Evolutionary conservation across 2,329 filamentous ascomycete species (phyloP).

Genomic region (Delphinella strobiligena): DNA sequence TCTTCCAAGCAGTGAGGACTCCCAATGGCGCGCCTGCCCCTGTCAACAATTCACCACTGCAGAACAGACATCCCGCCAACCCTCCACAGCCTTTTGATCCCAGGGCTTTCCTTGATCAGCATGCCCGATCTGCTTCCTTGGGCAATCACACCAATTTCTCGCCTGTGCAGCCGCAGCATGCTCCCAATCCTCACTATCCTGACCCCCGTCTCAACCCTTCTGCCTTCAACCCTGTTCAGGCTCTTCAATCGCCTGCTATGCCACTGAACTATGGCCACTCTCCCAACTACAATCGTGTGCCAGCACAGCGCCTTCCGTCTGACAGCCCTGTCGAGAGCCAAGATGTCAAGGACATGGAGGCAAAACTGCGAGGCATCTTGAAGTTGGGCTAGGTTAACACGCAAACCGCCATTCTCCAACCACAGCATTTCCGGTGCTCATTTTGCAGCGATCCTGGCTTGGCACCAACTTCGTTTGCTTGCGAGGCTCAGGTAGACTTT

Average conservation of each 20-base stretch:
- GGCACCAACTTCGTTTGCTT: no score
- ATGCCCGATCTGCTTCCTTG: conserved; percentile 13
- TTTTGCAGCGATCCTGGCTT: neutral
- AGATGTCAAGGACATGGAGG: conserved; percentile 26
- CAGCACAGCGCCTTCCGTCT: conserved; percentile 7
- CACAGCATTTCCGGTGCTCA: neutral
- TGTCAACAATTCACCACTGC: conserved; percentile 8
- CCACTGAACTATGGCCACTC: conserved; percentile 8
- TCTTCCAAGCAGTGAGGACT: conserved; percentile 36
- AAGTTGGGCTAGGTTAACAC: conserved; percentile 14
- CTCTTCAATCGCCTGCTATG: conserved; percentile 5
- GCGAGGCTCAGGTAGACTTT: no score
- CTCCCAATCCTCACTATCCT: neutral
- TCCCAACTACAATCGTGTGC: conserved; percentile 11
- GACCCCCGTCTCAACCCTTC: conserved; percentile 3
- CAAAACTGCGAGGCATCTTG: conserved; percentile 28
- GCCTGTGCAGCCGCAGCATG: conserved; percentile 8
- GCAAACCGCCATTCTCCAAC: neutral
- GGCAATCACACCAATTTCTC: conserved; percentile 17
- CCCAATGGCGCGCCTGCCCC: conserved; percentile 15
- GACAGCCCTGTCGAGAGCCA: conserved; percentile 4
- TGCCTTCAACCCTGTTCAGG: conserved; percentile 3
- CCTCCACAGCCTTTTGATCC: conserved; percentile 15
- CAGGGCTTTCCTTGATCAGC: conserved; percentile 19
- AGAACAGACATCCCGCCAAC: neutral